Evolutionary conservation across 176 grass and related monocot genomes (phyloP), one percentile per base, ranked within the genome.

Genomic region (Rhipidocladum racemiflorum): DNA sequence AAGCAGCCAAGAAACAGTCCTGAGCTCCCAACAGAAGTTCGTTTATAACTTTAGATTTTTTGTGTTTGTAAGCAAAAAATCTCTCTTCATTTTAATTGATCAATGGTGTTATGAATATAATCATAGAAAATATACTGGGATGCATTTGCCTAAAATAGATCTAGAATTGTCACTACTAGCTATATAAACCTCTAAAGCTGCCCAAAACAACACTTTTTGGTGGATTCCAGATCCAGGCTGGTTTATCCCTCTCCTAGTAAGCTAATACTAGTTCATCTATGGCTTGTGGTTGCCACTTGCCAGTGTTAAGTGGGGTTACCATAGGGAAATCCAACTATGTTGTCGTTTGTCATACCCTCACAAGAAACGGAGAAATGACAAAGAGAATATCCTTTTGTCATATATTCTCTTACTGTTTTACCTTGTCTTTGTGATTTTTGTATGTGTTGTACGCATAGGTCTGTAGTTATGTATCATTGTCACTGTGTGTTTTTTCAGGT

Each of bases 401-500:
- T 49, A 24, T 16, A 12, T 54, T 29, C 23, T 38, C 27, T 48
- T 55, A 5, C 14, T 32, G 48, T 59, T 74, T 74, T 30, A 69
- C 18, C 34, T 25, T 25, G 55, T 12, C 20, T 59, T 30, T 34
- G 9, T 55, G 23, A 16, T 27, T 75, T 81, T 4, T 55, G 18
- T 23, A n/a, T 74, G 17, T 38, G 18, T 0, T 55, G 70, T 20
- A 18, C 36, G 48, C 17, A 14, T 29, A 35, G 16, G 0, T 53
- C 17, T 74, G 49, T 74, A 48, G 9, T 8, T 48, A 23, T 35
- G 18, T 55, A 55, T 9, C 5, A 38, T 21, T 36, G 29, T 23
- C 28, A 32, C 36, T 14, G 6, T 55, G 20, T 74, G 23, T 36
- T 2, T 74, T 65, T 71, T 42, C 82, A 93, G 91, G 91, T 93